Conservation (phyloP, 331 rosid genomes). For the Pyracantha coccinea region DNA sequence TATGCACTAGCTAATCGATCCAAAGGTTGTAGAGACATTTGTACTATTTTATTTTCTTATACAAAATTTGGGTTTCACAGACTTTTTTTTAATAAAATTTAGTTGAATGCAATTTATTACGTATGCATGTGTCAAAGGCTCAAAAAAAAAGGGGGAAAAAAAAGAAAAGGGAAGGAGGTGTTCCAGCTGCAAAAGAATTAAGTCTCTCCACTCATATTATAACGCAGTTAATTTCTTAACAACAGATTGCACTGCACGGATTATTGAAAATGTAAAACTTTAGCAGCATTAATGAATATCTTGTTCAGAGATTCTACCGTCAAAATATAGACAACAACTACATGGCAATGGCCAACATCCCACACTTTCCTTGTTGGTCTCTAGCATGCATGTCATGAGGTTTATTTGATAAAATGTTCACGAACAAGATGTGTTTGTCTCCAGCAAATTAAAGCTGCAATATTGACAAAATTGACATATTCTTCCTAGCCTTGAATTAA, state of each 20-base stretch:
- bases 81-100: too few species aligned
- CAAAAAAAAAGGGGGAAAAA: too few species aligned
- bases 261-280: too few species aligned
- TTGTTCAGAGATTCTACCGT: background rate
- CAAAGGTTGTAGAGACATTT: background rate
- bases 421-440: conserved; percentile 58
- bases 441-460: conserved; percentile 21
- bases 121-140: background rate
- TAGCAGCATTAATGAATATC: too few species aligned
- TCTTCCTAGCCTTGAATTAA: conserved; percentile 13
- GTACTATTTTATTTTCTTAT: background rate
- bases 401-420: conserved; percentile 27
- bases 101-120: background rate
- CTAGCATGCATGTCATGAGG: conserved; percentile 20
- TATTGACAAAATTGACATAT: conserved; percentile 17
- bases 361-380: conserved; percentile 31
- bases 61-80: too few species aligned
- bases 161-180: too few species aligned
- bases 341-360: conserved; percentile 46
- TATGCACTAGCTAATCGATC: background rate
- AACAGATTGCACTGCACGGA: background rate
- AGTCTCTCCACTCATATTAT: background rate
- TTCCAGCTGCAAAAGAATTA: background rate
- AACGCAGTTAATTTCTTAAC: background rate
- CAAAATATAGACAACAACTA: conserved; percentile 34